These are phyloP conservation scores for Balakata baccata DNA, from an alignment of 345 rosid genomes.

Conservation along the genomic window DNA sequence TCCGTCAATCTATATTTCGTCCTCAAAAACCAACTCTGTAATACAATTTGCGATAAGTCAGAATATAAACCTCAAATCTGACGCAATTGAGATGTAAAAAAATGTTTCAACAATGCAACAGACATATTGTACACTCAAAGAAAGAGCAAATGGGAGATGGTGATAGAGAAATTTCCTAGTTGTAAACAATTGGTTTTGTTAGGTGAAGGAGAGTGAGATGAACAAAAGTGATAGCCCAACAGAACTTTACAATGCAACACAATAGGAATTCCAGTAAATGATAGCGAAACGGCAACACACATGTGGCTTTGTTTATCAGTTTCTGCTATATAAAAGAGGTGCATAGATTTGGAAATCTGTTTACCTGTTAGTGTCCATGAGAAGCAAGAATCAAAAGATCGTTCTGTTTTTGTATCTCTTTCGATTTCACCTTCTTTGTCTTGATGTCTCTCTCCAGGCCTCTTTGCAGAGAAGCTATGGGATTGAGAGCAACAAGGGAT, in stretches of 20 bases:
- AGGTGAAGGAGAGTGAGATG: slow-evolving; percentile 20
- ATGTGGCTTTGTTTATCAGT: not conserved
- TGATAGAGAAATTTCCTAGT: not conserved
- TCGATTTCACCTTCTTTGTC: not conserved
- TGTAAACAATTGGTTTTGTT: slow-evolving; percentile 8
- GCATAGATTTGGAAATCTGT: slow-evolving; percentile 4
- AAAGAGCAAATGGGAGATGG: slow-evolving; percentile 1
- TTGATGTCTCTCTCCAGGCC: slow-evolving; percentile 3
- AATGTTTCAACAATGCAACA: slow-evolving; percentile 8
- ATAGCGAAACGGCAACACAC: slow-evolving; percentile 13
- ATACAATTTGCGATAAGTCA: not conserved
- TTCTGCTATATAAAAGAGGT: not conserved
- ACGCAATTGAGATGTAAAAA: slow-evolving; percentile 7
- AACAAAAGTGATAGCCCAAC: slow-evolving; percentile 22
- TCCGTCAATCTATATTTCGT: slow-evolving; percentile 1
- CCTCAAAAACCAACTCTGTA: slow-evolving; percentile 7
- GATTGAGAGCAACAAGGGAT: slow-evolving; percentile 5
- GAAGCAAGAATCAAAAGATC: not conserved
- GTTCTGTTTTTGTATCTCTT: not conserved
- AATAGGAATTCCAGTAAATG: not conserved
- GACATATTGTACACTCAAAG: slow-evolving; percentile 23
- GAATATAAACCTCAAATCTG: slow-evolving; percentile 5
- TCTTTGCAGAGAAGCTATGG: slow-evolving; percentile 3
- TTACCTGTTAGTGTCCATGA: slow-evolving; percentile 12
- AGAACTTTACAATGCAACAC: not conserved